A percentile compares a stretch with the other conserved stretches of the same genome.
These are phyloP conservation scores for Claviceps pazoutovae DNA, from an alignment of 2,329 filamentous ascomycete species.

Conservation along the genomic window DNA sequence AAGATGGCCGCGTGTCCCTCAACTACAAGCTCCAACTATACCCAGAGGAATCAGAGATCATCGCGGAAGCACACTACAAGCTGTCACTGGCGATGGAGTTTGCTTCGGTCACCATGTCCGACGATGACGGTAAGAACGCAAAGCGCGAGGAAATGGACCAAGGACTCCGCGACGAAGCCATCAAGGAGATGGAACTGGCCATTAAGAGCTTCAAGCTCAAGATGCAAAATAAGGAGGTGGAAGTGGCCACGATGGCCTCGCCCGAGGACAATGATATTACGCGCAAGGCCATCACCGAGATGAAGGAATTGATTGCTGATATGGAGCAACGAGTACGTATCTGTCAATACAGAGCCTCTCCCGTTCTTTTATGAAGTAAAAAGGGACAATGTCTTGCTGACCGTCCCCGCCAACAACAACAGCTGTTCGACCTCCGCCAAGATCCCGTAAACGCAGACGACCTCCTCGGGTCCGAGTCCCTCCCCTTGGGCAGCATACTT, in stretches of 20 bases:
- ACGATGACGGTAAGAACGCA: slow-evolving; percentile 29
- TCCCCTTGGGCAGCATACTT: slow-evolving; percentile 44
- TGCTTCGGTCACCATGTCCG: slow-evolving; percentile 57
- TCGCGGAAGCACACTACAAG: slow-evolving; percentile 94
- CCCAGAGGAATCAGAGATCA: slow-evolving; percentile 64
- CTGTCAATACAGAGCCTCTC: not conserved
- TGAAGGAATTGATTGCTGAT: slow-evolving; percentile 64
- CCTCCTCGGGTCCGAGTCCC: slow-evolving; percentile 21
- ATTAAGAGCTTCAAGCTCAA: slow-evolving; percentile 61
- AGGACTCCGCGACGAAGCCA: slow-evolving; percentile 55
- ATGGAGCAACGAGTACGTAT: slow-evolving; percentile 57
- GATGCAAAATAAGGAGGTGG: slow-evolving; percentile 54
- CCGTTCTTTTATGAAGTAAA: not conserved
- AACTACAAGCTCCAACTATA: slow-evolving; percentile 68
- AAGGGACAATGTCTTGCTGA: not conserved
- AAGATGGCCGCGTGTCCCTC: slow-evolving; percentile 66
- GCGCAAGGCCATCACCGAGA: slow-evolving; percentile 51
- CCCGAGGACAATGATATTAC: slow-evolving; percentile 54
- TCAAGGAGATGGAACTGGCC: slow-evolving; percentile 56
- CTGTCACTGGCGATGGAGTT: slow-evolving; percentile 92
- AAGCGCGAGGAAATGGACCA: slow-evolving; percentile 49
- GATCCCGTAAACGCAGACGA: slow-evolving; percentile 34
- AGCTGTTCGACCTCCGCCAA: slow-evolving; percentile 55
- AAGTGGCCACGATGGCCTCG: slow-evolving; percentile 46
- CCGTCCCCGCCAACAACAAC: not conserved